Evolutionary conservation across 495 filamentous ascomycete species (phyloP), one percentile per base, ranked within the genome.

Genomic region (Staphylotrichum longicolle): DNA sequence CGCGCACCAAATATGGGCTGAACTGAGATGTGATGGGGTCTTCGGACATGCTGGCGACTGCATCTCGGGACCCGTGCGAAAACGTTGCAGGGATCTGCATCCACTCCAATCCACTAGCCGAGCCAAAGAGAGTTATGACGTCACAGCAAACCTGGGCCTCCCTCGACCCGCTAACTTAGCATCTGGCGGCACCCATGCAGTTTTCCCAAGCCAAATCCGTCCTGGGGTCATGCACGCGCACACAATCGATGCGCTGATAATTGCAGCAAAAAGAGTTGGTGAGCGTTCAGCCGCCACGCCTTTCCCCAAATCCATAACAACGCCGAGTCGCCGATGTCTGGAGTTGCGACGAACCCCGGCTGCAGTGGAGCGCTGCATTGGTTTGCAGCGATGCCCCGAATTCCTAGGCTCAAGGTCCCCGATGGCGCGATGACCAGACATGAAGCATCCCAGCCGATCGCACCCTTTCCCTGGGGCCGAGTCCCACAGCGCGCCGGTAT

Each of bases 11-110:
- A 27, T 0, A 27, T 1, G 20, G 20, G 20, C 1, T 27, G 20
- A 27, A 27, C 20, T 27, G 20, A 27, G 20, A 27, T 39, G 50
- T 53, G 20, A 8, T 32, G 20, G 20, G 34, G 27, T 20, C 35
- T 20, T 32, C 7, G 14, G 39, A 37, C 20, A 11, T 33, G 47
- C 7, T 14, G 34, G 32, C 54, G 42, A 49, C 46, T 27, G 41
- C 33, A 44, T 45, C 30, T 49, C 45, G 10, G 52, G 32, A 49
- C 44, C 50, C 34, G 27, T 35, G 7, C 39, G 61, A 33, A 34
- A 57, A 53, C 45, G 20, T 35, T 44, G 54, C 63, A 65, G 42
- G 63, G 58, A 58, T 65, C 58, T 54, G 27, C 49, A 64, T 64
- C 62, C 62, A 42, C 44, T 15, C 12, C 15, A 34, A 11, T 27